Evolutionary conservation across 306 rosid species (phyloP).

Genomic region (Malus sieversii): DNA sequence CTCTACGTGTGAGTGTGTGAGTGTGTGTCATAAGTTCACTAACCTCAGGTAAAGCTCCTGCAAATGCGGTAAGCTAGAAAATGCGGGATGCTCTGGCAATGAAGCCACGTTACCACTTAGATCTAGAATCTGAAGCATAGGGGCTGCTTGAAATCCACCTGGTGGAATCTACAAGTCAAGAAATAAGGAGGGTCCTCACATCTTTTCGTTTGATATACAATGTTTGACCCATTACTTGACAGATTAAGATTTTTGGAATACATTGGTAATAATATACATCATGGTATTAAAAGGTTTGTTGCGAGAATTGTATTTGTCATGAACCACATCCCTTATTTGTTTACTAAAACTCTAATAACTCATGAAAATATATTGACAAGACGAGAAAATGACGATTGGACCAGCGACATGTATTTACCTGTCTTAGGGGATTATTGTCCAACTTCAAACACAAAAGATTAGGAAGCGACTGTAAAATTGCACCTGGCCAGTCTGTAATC

Average conservation of each 20-base stretch:
- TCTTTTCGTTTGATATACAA: not conserved
- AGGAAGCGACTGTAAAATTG: constrained; percentile 56
- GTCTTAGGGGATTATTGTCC: constrained; percentile 65
- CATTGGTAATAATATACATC: not conserved
- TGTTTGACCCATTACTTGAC: not conserved
- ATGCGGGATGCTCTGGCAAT: constrained; percentile 49
- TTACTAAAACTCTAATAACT: not conserved
- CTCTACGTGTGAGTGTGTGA: not conserved
- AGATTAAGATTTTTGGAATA: not conserved
- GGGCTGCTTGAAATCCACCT: constrained; percentile 64
- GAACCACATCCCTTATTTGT: not conserved
- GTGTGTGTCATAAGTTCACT: constrained; percentile 13
- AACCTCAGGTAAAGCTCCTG: constrained; percentile 91
- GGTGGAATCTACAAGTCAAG: constrained; percentile 58
- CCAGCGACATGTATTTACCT: constrained; percentile 35
- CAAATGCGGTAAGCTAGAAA: constrained; percentile 60
- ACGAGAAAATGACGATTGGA: not conserved
- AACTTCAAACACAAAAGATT: constrained; percentile 73
- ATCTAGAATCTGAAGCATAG: constrained; percentile 71
- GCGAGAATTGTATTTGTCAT: not conserved
- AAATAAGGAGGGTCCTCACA: constrained; percentile 18
- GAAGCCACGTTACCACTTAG: constrained; percentile 66
- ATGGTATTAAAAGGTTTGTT: not conserved
- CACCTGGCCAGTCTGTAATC: constrained; percentile 80
- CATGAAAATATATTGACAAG: not conserved